Conservation (phyloP, 2,329 filamentous ascomycete species). For the Alternaria solani region DNA sequence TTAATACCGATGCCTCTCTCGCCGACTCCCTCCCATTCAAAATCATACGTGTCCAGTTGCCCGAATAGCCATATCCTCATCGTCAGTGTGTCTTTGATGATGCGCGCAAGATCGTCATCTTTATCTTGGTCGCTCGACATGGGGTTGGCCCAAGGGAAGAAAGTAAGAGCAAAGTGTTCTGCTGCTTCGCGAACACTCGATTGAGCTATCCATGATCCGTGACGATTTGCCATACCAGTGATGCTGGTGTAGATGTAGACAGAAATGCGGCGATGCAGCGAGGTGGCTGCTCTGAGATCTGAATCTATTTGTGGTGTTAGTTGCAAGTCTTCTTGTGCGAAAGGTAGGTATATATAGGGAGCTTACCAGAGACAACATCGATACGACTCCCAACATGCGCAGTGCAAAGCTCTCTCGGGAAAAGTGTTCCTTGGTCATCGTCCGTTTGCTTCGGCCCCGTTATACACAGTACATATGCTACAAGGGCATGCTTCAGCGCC, state of each 20-base stretch:
- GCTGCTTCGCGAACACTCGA: conserved; percentile 45
- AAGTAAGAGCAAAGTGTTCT: conserved; percentile 45
- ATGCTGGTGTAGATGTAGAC: conserved; percentile 35
- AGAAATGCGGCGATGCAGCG: conserved; percentile 40
- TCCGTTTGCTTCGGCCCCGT: conserved; percentile 25
- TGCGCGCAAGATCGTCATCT: conserved; percentile 37
- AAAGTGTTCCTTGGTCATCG: conserved; percentile 25
- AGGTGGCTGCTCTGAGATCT: conserved; percentile 22
- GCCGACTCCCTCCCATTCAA: conserved; percentile 37
- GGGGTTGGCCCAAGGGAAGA: conserved; percentile 49
- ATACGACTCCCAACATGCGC: not conserved
- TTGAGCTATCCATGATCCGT: conserved; percentile 12
- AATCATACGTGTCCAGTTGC: conserved; percentile 35
- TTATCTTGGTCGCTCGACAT: conserved; percentile 35
- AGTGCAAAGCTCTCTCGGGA: conserved; percentile 35
- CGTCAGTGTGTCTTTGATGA: conserved; percentile 39
- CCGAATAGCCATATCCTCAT: conserved; percentile 42
- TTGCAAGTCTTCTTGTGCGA: not conserved
- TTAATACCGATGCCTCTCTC: conserved; percentile 33
- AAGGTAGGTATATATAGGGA: not conserved
- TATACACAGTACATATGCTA: conserved; percentile 34
- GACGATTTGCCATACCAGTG: conserved; percentile 3
- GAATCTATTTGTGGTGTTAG: conserved; percentile 15
- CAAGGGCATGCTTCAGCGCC: conserved; percentile 44
- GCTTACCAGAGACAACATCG: conserved; percentile 7